phyloP scores from a whole-genome alignment of 2,329 filamentous ascomycete genomes.

The Blumeriella jaapii region DNA sequence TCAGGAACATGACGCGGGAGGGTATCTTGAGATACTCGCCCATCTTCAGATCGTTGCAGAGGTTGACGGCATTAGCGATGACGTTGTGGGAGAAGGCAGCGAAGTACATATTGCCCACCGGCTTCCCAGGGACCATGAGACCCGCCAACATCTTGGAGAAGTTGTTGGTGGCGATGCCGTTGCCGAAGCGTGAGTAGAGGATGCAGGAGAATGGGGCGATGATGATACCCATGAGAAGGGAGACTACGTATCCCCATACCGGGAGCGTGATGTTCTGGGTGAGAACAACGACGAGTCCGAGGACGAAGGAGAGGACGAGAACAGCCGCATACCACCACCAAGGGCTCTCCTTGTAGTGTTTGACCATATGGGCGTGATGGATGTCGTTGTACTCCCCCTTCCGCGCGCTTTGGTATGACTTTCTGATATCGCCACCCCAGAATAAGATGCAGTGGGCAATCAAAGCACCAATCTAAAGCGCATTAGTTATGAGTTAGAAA shows the following conservation, averaged over 20 bases:
- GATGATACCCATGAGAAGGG: slow-evolving; percentile 28
- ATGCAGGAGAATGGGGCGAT: slow-evolving; percentile 41
- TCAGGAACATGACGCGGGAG: slow-evolving; percentile 33
- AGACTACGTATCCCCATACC: slow-evolving; percentile 34
- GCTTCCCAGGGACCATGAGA: slow-evolving; percentile 33
- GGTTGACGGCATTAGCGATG: slow-evolving; percentile 37
- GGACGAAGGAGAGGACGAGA: slow-evolving; percentile 27
- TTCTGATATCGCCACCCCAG: slow-evolving; percentile 41
- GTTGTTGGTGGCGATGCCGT: slow-evolving; percentile 47
- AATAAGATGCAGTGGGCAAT: slow-evolving; percentile 41
- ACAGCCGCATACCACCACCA: slow-evolving; percentile 32
- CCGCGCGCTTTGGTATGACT: slow-evolving; percentile 36
- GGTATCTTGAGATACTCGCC: slow-evolving; percentile 46
- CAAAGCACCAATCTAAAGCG: slow-evolving; percentile 45
- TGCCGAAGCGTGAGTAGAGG: slow-evolving; percentile 41
- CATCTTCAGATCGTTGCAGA: slow-evolving; percentile 44
- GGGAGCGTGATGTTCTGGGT: slow-evolving; percentile 28
- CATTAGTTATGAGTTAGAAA: slow-evolving; percentile 3
- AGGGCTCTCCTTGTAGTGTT: slow-evolving; percentile 34
- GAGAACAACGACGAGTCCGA: slow-evolving; percentile 32
- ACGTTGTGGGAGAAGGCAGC: slow-evolving; percentile 47
- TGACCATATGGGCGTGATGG: slow-evolving; percentile 36
- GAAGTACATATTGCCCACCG: slow-evolving; percentile 35
- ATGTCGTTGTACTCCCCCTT: slow-evolving; percentile 35
- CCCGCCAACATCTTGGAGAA: slow-evolving; percentile 41